phyloP scores from a whole-genome alignment of 768 basidiomycete species.

The Tylopilus subfusipes region DNA sequence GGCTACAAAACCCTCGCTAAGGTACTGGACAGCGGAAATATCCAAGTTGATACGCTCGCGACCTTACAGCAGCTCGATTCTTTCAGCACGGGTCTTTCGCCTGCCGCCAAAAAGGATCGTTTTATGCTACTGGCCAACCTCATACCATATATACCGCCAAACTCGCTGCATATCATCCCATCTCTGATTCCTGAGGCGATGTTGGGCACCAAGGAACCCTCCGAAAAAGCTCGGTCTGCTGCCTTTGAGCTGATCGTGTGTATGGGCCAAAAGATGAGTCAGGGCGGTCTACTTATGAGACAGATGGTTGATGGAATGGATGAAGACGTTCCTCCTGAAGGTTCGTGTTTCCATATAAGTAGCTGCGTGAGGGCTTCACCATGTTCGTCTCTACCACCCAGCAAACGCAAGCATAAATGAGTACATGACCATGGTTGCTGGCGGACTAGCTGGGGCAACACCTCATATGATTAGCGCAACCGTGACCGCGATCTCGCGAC shows the following conservation, averaged over 20 bases:
- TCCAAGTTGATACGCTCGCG: conserved; percentile 49
- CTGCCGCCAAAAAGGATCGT: conserved; percentile 94
- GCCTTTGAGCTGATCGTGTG: conserved; percentile 88
- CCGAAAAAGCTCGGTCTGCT: conserved; percentile 83
- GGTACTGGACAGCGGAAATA: conserved; percentile 61
- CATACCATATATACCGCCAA: conserved; percentile 62
- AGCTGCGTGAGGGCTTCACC: not conserved
- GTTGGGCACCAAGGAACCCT: conserved; percentile 94
- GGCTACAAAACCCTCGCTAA: conserved; percentile 85
- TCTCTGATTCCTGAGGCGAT: conserved; percentile 92
- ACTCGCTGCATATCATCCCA: conserved; percentile 78
- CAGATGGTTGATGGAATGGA: conserved; percentile 82
- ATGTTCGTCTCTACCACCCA: conserved; percentile 23
- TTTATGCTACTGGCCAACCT: conserved; percentile 70
- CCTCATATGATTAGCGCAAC: conserved; percentile 99
- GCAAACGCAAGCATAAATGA: conserved; percentile 80
- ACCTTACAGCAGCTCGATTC: conserved; percentile 66
- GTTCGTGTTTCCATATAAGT: conserved; percentile 19
- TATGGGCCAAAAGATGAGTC: conserved; percentile 90
- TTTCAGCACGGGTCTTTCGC: conserved; percentile 57
- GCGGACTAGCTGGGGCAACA: conserved; percentile 86
- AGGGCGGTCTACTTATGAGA: conserved; percentile 79
- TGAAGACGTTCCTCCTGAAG: conserved; percentile 52
- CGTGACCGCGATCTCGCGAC: conserved; percentile 87
- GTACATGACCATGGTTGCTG: conserved; percentile 95